Evolutionary conservation across 345 rosid species (phyloP).

Genomic region (Pugionium cornutum): DNA sequence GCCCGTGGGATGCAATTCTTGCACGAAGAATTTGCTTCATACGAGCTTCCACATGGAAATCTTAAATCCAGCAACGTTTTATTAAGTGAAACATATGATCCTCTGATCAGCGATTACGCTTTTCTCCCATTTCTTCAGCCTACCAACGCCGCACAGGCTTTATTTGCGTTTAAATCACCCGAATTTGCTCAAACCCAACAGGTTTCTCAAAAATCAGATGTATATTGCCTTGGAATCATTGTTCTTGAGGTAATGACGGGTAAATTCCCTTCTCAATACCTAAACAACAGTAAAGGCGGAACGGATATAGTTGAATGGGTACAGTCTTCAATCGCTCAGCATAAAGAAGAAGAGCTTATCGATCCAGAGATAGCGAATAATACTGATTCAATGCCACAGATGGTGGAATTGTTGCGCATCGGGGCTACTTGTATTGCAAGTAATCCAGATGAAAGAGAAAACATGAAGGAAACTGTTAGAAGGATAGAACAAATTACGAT

Average conservation of each 20-base stretch:
- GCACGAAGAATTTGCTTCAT: slow-evolving; percentile 52
- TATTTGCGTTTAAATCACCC: slow-evolving; percentile 63
- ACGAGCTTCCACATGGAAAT: slow-evolving; percentile 77
- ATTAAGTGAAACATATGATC: slow-evolving; percentile 51
- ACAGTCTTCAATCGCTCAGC: slow-evolving; percentile 44
- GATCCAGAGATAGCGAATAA: slow-evolving; percentile 65
- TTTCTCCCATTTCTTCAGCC: slow-evolving; percentile 52
- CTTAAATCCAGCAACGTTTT: slow-evolving; percentile 86
- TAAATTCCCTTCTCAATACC: slow-evolving; percentile 67
- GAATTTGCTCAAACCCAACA: slow-evolving; percentile 50
- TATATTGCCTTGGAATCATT: slow-evolving; percentile 72
- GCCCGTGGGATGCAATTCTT: slow-evolving; percentile 63
- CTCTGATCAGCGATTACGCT: slow-evolving; percentile 67
- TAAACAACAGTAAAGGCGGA: slow-evolving; percentile 56
- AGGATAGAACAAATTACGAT: slow-evolving; percentile 53
- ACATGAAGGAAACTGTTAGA: slow-evolving; percentile 53
- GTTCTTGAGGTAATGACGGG: slow-evolving; percentile 78
- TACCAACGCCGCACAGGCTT: slow-evolving; percentile 41
- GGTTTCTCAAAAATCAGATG: slow-evolving; percentile 65
- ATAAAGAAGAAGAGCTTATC: slow-evolving; percentile 53
- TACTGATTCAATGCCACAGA: slow-evolving; percentile 41
- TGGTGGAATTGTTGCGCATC: slow-evolving; percentile 52
- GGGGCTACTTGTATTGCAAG: slow-evolving; percentile 62
- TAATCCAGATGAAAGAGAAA: slow-evolving; percentile 47
- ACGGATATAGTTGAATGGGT: slow-evolving; percentile 63